A percentile compares a stretch with the other conserved stretches of the same genome.
phyloP scores from a whole-genome alignment of 176 grass and related monocot species.

The Guadua angustifolia region DNA sequence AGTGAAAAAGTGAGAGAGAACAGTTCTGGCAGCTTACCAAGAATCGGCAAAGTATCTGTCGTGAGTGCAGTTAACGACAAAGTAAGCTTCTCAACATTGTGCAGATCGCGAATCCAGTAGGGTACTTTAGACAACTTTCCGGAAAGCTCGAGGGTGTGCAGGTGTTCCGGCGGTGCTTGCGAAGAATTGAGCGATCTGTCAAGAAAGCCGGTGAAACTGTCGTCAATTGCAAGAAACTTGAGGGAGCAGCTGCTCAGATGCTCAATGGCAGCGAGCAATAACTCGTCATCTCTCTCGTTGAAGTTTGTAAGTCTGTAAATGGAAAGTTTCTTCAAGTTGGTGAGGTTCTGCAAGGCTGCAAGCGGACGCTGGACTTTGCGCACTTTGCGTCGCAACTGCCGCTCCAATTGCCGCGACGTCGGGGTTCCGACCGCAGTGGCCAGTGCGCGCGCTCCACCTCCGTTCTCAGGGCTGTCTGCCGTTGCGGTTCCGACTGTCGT shows the following conservation, averaged over 20 bases:
- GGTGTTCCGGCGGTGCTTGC: too few species aligned
- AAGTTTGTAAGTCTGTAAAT: constrained; percentile 16
- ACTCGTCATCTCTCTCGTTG: too few species aligned
- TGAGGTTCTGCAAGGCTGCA: constrained; percentile 14
- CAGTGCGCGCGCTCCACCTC: background rate
- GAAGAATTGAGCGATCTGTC: too few species aligned
- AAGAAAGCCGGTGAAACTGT: too few species aligned
- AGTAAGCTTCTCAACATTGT: constrained; percentile 39
- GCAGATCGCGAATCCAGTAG: background rate
- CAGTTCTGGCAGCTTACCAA: background rate
- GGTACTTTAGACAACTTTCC: constrained; percentile 1
- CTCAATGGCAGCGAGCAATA: too few species aligned
- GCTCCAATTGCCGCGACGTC: too few species aligned
- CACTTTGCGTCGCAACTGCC: too few species aligned
- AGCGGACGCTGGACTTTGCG: background rate
- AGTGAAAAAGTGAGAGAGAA: constrained; percentile 27
- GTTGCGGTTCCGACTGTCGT: too few species aligned
- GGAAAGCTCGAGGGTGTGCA: constrained; percentile 14
- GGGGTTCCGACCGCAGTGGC: too few species aligned
- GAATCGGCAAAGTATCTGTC: fast-evolving
- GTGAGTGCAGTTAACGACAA: constrained; percentile 32
- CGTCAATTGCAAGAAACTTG: too few species aligned
- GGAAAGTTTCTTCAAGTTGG: constrained; percentile 38
- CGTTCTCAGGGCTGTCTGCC: background rate
- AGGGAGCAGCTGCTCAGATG: too few species aligned